phyloP scores from a whole-genome alignment of 768 basidiomycete genomes.

The Boletus vinaceobasis region DNA sequence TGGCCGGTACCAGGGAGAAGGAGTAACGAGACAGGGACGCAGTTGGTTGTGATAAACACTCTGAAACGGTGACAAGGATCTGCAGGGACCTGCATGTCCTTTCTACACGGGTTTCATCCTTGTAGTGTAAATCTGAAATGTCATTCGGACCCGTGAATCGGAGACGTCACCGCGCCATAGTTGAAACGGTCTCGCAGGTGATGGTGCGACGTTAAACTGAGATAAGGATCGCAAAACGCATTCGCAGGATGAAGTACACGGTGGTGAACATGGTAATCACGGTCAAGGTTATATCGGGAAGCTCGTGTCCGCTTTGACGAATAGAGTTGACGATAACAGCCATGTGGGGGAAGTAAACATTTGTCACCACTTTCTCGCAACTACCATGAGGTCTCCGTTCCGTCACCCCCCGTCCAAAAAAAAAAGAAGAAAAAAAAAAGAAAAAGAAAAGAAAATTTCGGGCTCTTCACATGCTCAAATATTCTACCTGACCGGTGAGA shows the following conservation, averaged over 20 bases:
- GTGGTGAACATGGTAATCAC: background rate
- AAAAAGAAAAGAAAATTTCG: constrained; percentile 3
- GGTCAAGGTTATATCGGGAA: constrained; percentile 12
- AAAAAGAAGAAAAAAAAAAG: constrained; percentile 1
- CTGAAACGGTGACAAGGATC: constrained; percentile 23
- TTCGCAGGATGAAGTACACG: constrained; percentile 21
- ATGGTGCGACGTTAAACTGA: constrained; percentile 3
- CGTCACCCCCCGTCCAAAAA: background rate
- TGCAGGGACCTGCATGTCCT: constrained; percentile 18
- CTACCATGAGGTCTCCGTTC: background rate
- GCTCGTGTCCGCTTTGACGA: constrained; percentile 2
- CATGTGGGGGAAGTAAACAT: background rate
- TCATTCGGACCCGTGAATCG: constrained; percentile 3
- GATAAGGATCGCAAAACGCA: background rate
- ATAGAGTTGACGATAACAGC: background rate
- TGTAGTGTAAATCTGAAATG: constrained; percentile 16
- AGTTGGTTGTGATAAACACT: constrained; percentile 11
- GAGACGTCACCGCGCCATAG: constrained; percentile 17
- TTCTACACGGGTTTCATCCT: constrained; percentile 9
- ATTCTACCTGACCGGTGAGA: constrained; percentile 20
- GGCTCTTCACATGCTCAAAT: constrained; percentile 23
- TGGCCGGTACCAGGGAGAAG: background rate
- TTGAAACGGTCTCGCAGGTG: constrained; percentile 17
- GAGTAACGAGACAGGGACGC: constrained; percentile 19
- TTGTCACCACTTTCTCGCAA: constrained; percentile 1